Conservation (phyloP, 2,329 filamentous ascomycete species). For the Ceratocystis diversiconidia region DNA sequence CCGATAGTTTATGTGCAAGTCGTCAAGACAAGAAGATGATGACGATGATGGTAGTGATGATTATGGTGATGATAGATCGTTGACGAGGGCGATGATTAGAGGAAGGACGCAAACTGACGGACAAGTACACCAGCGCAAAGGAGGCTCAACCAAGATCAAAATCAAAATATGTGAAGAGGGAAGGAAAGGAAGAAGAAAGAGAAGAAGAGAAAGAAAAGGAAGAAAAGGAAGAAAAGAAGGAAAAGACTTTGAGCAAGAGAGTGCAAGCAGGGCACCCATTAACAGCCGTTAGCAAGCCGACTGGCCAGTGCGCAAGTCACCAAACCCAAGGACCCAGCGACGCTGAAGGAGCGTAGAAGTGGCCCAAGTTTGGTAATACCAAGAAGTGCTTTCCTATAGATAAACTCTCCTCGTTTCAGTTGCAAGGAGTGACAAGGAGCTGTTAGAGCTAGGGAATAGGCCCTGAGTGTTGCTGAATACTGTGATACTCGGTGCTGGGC, state of each 20-base stretch:
- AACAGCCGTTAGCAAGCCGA: background rate
- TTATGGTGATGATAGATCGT: background rate
- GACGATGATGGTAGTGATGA: too few relatives aligned
- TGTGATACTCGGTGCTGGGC: background rate
- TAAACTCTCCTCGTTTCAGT: constrained; percentile 7
- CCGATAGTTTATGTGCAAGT: background rate
- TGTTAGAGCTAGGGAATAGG: background rate
- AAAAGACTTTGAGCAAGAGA: background rate
- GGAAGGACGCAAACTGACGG: background rate
- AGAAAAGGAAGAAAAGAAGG: background rate
- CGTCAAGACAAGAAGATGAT: background rate
- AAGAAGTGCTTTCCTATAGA: background rate
- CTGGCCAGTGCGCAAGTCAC: background rate
- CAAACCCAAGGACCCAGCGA: background rate
- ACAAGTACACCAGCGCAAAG: background rate
- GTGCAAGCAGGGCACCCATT: background rate
- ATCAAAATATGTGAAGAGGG: background rate
- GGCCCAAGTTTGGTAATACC: constrained; percentile 1
- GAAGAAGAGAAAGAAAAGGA: background rate
- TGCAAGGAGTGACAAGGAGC: background rate
- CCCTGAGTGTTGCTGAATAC: background rate
- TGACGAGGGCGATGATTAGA: background rate
- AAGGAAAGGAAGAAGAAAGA: background rate
- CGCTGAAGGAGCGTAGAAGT: background rate
- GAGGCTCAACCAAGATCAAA: background rate